A percentile compares a stretch with the other conserved stretches of the same genome.
Conservation (phyloP, 208 protist species). For the Crithidia bombi region DNA sequence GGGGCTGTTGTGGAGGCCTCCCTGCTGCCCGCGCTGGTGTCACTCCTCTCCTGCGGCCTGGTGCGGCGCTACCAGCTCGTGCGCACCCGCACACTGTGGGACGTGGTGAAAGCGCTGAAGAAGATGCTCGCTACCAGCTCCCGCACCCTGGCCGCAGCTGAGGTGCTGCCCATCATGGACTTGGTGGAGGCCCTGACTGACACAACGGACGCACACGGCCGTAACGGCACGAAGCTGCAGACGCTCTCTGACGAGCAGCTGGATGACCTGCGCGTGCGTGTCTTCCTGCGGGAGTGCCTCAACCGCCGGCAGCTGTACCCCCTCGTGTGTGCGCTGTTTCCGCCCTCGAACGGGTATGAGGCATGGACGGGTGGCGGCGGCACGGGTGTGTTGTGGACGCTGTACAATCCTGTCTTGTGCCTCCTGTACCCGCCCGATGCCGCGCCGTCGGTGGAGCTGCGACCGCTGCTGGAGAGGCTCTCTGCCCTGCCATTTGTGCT, state of each 20-base stretch:
- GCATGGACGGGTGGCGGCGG: conserved; percentile 17
- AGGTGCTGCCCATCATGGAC: conserved; percentile 39
- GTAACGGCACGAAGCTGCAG: conserved; percentile 20
- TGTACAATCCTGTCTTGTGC: conserved; percentile 41
- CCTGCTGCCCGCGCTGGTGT: conserved; percentile 37
- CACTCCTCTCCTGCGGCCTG: conserved; percentile 38
- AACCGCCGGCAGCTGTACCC: conserved; percentile 47
- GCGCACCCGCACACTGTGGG: conserved; percentile 43
- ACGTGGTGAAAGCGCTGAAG: conserved; percentile 37
- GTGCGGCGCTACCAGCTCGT: conserved; percentile 34
- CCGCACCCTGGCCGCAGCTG: conserved; percentile 36
- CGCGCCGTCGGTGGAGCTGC: conserved; percentile 30
- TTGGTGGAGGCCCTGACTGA: conserved; percentile 48
- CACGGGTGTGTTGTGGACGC: conserved; percentile 39
- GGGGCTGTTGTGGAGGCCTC: conserved; percentile 34
- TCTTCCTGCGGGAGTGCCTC: conserved; percentile 60
- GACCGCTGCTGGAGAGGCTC: conserved; percentile 37
- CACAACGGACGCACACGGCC: conserved; percentile 13
- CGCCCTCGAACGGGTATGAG: conserved; percentile 21
- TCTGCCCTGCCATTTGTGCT: conserved; percentile 52
- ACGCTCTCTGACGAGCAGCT: conserved; percentile 40
- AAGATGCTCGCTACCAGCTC: conserved; percentile 33
- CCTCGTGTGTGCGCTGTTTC: conserved; percentile 45
- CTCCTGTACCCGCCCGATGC: conserved; percentile 34
- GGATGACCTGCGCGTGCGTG: conserved; percentile 34